These are phyloP conservation scores for Rubia tinctorum DNA, from an alignment of 305 asterid species.

Conservation along the genomic window DNA sequence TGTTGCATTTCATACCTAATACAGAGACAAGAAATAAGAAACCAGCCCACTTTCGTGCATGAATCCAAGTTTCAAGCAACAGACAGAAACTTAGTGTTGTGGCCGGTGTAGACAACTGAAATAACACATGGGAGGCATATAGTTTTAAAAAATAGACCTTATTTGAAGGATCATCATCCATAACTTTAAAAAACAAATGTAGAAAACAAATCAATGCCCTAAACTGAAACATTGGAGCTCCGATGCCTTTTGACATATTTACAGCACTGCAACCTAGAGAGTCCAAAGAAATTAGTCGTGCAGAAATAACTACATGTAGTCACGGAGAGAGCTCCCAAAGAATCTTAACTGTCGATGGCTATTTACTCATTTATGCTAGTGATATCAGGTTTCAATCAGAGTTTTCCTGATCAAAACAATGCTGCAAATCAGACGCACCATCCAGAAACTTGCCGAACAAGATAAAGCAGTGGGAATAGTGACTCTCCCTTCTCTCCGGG, in stretches of 20 bases:
- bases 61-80: too few species aligned
- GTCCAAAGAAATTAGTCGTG: slow-evolving; percentile 9
- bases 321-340: slow-evolving; percentile 23
- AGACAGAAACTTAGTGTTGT: too few species aligned
- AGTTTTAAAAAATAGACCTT: slow-evolving; percentile 5
- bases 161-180: slow-evolving; percentile 7
- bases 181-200: slow-evolving; percentile 6
- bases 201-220: slow-evolving; percentile 18
- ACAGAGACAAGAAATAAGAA: too few species aligned
- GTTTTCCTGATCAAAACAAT: slow-evolving; percentile 13
- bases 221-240: slow-evolving; percentile 23
- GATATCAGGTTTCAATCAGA: slow-evolving; percentile 16
- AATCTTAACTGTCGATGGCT: slow-evolving; percentile 24
- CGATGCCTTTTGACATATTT: slow-evolving; percentile 21
- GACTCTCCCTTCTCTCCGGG: slow-evolving; percentile 3
- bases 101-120: background rate
- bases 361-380: slow-evolving; percentile 24
- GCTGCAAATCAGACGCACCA: slow-evolving; percentile 7
- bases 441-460: slow-evolving; percentile 12
- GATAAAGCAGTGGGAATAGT: slow-evolving; percentile 6
- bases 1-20: too few species aligned
- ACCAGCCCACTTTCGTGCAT: too few species aligned
- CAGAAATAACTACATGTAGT: background rate
- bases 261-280: slow-evolving; percentile 20
- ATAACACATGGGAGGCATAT: background rate